Evolutionary conservation across 371 early-diverging fungal species (phyloP), one percentile per base, ranked within the genome.

Genomic region (Syncephalastrum sp.): DNA sequence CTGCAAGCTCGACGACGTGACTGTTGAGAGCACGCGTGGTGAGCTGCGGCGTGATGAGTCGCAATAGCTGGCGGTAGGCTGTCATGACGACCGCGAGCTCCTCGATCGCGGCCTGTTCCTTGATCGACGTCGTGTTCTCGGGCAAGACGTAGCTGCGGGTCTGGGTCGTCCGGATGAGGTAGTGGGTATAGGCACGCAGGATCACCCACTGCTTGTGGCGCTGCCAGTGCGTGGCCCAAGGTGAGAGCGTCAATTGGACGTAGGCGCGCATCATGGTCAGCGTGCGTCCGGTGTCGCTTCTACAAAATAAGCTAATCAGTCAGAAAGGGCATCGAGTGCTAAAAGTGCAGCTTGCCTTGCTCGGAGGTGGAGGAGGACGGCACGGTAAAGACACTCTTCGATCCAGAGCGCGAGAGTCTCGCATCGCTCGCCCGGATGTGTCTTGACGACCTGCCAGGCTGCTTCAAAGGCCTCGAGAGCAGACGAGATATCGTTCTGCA

Each of bases 341-440:
- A 21, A 21, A 21, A 21, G 2, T 21, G 21, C 21, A 16, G 21
- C 21, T 29, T 29, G 4, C 21, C 7, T 29, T 29, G 4, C 29
- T 29, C 29, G 29, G 29, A 7, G 4, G 29, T 29, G 29, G 48
- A 85, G 52, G 54, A 87, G 57, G 3, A 82, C 67, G 5, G 79
- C 75, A 21, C 87, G 78, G 61, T 87, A 89, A 54, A 89, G 69
- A 27, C 86, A 86, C 44, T 85, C 85, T 50, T 90, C 88, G 6
- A 82, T 55, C 89, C 90, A 90, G 56, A 70, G 70, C 7, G 69
- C 64, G 53, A 85, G 67, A 58, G 84, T 81, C 25, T 81, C 85
- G 44, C 69, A 57, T 23, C 69, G 67, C 53, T 84, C 85, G n/a
- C 61, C 48, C 47, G 81, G 66, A 54, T 77, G 67, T 29, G 71